A percentile compares a stretch with the other conserved stretches of the same genome.
Evolutionary conservation across 768 basidiomycete species (phyloP).

Genomic region (Suillus subaureus): DNA sequence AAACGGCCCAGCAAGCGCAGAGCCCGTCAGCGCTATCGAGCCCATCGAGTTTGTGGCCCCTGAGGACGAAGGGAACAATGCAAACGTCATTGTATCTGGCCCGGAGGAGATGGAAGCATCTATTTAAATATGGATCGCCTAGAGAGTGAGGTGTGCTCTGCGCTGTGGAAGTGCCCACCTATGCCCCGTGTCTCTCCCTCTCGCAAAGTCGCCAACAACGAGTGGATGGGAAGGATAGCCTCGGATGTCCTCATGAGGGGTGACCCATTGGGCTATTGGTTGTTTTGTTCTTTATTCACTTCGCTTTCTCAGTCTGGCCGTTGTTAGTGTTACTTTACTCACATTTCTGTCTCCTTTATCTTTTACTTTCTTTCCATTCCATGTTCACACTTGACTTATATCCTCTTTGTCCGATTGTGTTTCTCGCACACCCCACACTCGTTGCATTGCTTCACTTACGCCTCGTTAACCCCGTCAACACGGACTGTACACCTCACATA

Average conservation of each 20-base stretch:
- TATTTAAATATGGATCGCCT: neutral
- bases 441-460: conserved; percentile 37
- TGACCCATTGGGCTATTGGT: conserved; percentile 59
- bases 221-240: conserved; percentile 27
- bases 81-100: neutral
- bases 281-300: conserved; percentile 57
- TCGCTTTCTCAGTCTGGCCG: conserved; percentile 30
- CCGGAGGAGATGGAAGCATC: conserved; percentile 4
- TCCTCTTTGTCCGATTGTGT: conserved; percentile 25
- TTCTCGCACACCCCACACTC: conserved; percentile 27
- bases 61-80: neutral
- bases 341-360: conserved; percentile 32
- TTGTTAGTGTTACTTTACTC: conserved; percentile 30
- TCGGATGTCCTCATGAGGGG: conserved; percentile 26
- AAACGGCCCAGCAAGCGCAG: conserved; percentile 31
- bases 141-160: neutral
- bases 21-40: conserved; percentile 4
- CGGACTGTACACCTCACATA: conserved; percentile 17
- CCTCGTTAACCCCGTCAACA: conserved; percentile 32
- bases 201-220: conserved; percentile 7
- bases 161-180: neutral
- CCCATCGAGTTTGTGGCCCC: neutral
- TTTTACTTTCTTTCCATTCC: conserved; percentile 38
- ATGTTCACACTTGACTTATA: conserved; percentile 32
- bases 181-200: conserved; percentile 3